Evolutionary conservation across 805 yeast genomes (phyloP), one percentile per base, ranked within the genome.

Genomic region (Limtongia smithiae): DNA sequence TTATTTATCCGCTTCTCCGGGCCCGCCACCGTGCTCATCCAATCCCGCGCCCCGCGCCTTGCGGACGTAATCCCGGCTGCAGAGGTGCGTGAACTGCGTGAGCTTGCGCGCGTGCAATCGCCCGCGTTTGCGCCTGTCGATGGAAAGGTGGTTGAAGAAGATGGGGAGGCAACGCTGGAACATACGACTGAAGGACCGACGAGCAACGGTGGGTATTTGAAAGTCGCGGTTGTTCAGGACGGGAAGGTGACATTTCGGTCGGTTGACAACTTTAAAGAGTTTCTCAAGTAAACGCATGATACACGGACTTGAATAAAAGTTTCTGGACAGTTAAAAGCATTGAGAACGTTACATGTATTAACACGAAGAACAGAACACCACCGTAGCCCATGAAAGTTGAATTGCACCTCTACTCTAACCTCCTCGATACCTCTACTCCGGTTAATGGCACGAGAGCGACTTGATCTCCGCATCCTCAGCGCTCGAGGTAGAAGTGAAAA

Each of bases 1-100:
- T 43, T 62, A 15, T 52, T 53, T 14, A 33, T 58, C 22, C 48
- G 46, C 41, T 37, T 65, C 22, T 21, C 50, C n/a, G 68, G 68
- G 2, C 68, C 68, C 1, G 42, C 58, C 27, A 63, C 68, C 3
- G 32, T 65, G 12, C 46, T 65, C 21, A 48, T 65, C 14, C 68
- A 64, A 41, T 60, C 66, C 8, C 54, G 60, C 18, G 54, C 58
- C 3, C 37, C 62, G 12, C 46, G 50, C 15, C 40, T 62, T 27
- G 34, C 58, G 15, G 64, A 62, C 32, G 31, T 59, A n/a, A 53
- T 63, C 25, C 54, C 61, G 20, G 59, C 59, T 34, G n/a, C 44
- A 3, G 65, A 62, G 34, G 38, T 57, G 27, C 40, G 46, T 15
- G 57, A 50, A 20, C 47, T 60, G n/a, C 45, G 44, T 18, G 44